Percentiles rank a stretch among this genome's conserved stretches.
phyloP scores from a whole-genome alignment of 306 rosid species.

The Vachellia pachyceras region DNA sequence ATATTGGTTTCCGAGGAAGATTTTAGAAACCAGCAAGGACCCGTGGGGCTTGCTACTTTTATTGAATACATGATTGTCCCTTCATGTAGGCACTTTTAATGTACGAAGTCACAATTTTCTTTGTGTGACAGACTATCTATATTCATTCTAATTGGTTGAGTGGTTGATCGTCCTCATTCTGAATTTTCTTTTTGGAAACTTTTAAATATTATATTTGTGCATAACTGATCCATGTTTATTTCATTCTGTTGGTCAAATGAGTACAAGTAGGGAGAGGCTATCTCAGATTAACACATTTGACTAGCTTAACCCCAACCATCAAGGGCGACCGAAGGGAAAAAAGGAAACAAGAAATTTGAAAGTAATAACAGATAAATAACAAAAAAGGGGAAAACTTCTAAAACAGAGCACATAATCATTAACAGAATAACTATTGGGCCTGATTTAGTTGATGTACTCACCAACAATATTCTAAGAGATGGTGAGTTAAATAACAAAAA shows the following conservation, averaged over 20 bases:
- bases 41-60: background rate
- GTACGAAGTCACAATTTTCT: background rate
- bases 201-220: slow-evolving; percentile 21
- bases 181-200: slow-evolving; percentile 17
- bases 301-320: too few relatives aligned
- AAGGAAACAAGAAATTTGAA: too few relatives aligned
- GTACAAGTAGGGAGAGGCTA: too few relatives aligned
- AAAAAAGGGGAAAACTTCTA: too few relatives aligned
- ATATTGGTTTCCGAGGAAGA: background rate
- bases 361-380: too few relatives aligned
- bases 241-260: too few relatives aligned
- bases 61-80: background rate
- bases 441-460: too few relatives aligned
- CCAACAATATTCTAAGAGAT: background rate
- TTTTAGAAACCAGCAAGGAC: background rate
- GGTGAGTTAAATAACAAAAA: slow-evolving; percentile 5
- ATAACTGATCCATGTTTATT: background rate
- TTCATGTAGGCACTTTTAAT: background rate
- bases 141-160: background rate
- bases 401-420: too few relatives aligned
- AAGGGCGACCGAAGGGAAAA: too few relatives aligned
- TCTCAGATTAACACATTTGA: too few relatives aligned
- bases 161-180: slow-evolving; percentile 4
- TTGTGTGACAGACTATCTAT: background rate
- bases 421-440: too few relatives aligned